Evolutionary conservation across 768 basidiomycete species (phyloP).

Genomic region (Favolaschia claudopus): DNA sequence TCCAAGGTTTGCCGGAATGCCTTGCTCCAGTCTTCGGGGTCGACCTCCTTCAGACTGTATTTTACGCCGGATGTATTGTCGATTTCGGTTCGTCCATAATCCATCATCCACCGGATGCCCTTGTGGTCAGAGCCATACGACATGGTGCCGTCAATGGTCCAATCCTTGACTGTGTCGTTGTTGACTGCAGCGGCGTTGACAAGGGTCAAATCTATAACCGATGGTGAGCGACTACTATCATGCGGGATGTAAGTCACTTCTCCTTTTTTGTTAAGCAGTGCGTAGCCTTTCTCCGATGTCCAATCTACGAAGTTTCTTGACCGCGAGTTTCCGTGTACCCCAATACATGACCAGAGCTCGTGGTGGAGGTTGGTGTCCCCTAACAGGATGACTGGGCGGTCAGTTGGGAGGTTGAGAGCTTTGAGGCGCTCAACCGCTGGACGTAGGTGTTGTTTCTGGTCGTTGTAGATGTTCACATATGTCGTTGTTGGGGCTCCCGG

Average conservation of each 20-base stretch:
- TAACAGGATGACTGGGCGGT: conserved; percentile 28
- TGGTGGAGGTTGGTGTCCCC: conserved; percentile 39
- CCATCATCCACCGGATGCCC: conserved; percentile 27
- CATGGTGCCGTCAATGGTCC: conserved; percentile 25
- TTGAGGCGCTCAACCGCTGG: conserved; percentile 8
- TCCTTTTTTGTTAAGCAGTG: conserved; percentile 28
- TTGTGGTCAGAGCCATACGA: conserved; percentile 30
- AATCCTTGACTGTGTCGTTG: conserved; percentile 25
- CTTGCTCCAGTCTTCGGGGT: conserved; percentile 25
- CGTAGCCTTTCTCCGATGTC: conserved; percentile 18
- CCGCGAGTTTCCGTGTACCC: background rate
- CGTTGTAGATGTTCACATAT: conserved; percentile 35
- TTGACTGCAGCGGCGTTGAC: conserved; percentile 14
- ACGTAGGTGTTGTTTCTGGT: conserved; percentile 11
- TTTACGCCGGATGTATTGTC: conserved; percentile 23
- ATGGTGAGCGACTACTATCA: background rate
- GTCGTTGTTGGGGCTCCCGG: conserved; percentile 18
- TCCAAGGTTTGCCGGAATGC: conserved; percentile 14
- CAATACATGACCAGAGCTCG: conserved; percentile 19
- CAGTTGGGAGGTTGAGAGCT: background rate
- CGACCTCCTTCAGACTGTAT: conserved; percentile 27
- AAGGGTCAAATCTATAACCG: conserved; percentile 32
- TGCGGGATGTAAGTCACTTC: conserved; percentile 24
- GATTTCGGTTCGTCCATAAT: conserved; percentile 22
- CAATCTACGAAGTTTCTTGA: conserved; percentile 26